phyloP scores from a whole-genome alignment of 805 yeast genomes.

The Starmerella etchellsii region DNA sequence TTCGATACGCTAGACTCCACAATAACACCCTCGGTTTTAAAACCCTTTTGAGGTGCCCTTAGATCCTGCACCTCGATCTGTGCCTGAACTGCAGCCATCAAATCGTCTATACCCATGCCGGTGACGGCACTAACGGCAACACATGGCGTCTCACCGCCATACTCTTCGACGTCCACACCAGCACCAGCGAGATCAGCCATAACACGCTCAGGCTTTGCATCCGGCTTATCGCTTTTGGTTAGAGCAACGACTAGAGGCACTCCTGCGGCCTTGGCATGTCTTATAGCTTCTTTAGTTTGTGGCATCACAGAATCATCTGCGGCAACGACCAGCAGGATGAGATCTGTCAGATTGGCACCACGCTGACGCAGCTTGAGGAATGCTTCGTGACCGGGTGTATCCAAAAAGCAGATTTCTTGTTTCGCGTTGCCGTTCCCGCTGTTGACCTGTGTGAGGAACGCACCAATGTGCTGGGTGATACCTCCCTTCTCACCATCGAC shows the following conservation, averaged over 20 bases:
- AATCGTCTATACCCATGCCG: constrained; percentile 75
- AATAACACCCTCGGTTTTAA: constrained; percentile 66
- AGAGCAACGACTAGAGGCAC: constrained; percentile 84
- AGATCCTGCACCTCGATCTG: constrained; percentile 74
- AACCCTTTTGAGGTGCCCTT: constrained; percentile 39
- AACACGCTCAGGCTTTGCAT: constrained; percentile 61
- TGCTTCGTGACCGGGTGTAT: constrained; percentile 98
- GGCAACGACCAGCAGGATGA: constrained; percentile 84
- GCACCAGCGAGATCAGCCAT: constrained; percentile 61
- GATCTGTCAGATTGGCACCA: constrained; percentile 90
- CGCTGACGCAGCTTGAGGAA: constrained; percentile 91
- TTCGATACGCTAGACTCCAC: constrained; percentile 72
- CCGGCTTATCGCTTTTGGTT: constrained; percentile 79
- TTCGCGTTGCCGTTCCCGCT: constrained; percentile 31
- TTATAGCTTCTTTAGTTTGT: constrained; percentile 89
- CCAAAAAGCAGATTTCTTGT: constrained; percentile 76
- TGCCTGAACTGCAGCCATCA: constrained; percentile 80
- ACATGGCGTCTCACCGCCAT: constrained; percentile 90
- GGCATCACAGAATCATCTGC: constrained; percentile 98
- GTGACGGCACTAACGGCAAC: constrained; percentile 81
- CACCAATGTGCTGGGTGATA: constrained; percentile 96
- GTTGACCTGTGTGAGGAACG: constrained; percentile 85
- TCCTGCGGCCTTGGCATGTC: constrained; percentile 71
- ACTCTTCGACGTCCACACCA: constrained; percentile 77
- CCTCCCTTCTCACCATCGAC: constrained; percentile 88